Percentiles rank a stretch among this genome's conserved stretches.
phyloP scores from a whole-genome alignment of 352 stramenopile species.

The Phytopythium aichiense region DNA sequence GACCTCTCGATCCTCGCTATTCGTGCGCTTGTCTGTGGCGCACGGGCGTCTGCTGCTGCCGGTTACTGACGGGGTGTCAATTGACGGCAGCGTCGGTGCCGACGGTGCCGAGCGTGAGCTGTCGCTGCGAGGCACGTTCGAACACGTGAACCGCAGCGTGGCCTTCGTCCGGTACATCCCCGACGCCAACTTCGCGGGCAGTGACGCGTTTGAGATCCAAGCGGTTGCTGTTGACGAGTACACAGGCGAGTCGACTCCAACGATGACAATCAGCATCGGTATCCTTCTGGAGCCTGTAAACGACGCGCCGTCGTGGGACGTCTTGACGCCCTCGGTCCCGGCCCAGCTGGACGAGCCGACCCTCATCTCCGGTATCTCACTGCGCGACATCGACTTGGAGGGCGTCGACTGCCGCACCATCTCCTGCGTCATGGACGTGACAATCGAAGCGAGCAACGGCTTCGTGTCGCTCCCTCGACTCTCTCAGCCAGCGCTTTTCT shows the following conservation, averaged over 20 bases:
- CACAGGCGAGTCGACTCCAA: conserved; percentile 25
- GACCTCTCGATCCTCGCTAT: conserved; percentile 24
- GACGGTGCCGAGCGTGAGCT: conserved; percentile 9
- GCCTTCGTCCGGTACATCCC: conserved; percentile 36
- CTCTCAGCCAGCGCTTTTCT: conserved; percentile 10
- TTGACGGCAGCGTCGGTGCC: conserved; percentile 14
- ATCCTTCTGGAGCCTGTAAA: conserved; percentile 52
- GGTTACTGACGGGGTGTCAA: conserved; percentile 15
- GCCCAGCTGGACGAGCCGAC: conserved; percentile 18
- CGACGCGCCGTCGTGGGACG: conserved; percentile 51
- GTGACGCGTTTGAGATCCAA: conserved; percentile 35
- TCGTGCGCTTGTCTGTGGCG: conserved; percentile 21
- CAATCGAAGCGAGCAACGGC: conserved; percentile 39
- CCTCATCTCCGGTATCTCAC: conserved; percentile 33
- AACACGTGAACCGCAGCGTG: conserved; percentile 40
- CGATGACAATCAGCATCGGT: conserved; percentile 17
- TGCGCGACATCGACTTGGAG: conserved; percentile 44
- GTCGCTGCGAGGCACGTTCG: conserved; percentile 34
- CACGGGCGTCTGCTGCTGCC: conserved; percentile 23
- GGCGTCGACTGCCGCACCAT: conserved; percentile 15
- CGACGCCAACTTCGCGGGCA: conserved; percentile 32
- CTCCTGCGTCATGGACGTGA: conserved; percentile 48
- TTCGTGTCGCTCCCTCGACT: conserved; percentile 31
- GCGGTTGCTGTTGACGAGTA: conserved; percentile 46
- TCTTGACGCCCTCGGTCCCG: conserved; percentile 14